Base-by-base conservation (phyloP, 1,284 basidiomycete species). In the Mycosarcoma maydis region DNA sequence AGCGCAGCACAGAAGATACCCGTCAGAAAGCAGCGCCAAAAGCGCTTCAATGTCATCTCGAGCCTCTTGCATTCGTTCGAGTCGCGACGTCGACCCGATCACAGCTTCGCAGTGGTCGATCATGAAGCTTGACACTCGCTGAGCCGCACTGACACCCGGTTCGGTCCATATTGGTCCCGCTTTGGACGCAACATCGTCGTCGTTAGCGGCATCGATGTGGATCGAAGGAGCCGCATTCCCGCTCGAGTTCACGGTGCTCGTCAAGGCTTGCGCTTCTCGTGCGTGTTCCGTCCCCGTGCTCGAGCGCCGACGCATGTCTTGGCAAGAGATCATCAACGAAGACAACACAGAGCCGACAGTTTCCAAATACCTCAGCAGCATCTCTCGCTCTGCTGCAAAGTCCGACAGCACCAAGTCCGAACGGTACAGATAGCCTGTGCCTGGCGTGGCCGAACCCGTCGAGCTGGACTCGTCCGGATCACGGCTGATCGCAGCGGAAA, bases 1-100 rank as follows among this genome's bases (percentile, higher is more conserved):
- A 1, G 90, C 89, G 3, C 86, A 82, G 69, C 92, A 94, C 4
- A 93, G 86, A 16, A 92, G 82, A 72, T 92, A 89, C 0, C 92
- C 92, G 84, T 43, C 85, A 83, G n/a, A 61, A 8, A 61, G 60
- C 14, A 34, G 43, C 0, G 38, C 16, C 19, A 73, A 44, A 13
- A 71, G 43, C 3, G 20, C 20, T 8, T 51, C 36, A 1, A 54
- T 32, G 14, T 65, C 50, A 17, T 42, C 19, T 23, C 22, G 33
- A 17, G 55, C 50, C 4, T 20, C 29, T 2, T 26, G 20, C 19
- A 65, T 14, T 26, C 50, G 36, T 10, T 58, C 41, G 14, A 58
- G 22, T 11, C 61, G 50, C 20, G 41, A 34, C 14, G 16, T 9
- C 9, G 36, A 30, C 6, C 29, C 46, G n/a, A 32, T 22, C 6